Conservation (phyloP, 805 yeast genomes). For the Metschnikowia gelsemii region DNA sequence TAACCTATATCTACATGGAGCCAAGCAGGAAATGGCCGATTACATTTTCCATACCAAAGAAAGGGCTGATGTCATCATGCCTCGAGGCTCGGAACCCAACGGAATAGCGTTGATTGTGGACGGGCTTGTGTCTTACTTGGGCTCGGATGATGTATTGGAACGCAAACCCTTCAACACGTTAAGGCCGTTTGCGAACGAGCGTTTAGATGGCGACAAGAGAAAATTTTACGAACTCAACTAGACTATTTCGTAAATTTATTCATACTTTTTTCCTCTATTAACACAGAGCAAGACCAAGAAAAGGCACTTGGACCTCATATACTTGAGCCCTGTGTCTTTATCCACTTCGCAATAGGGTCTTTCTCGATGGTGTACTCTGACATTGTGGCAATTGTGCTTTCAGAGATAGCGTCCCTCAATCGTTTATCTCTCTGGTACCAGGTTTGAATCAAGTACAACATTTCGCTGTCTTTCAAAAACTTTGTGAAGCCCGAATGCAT, state of each 20-base stretch:
- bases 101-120: conserved; percentile 63
- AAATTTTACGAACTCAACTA: conserved; percentile 44
- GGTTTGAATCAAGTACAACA: conserved; percentile 58
- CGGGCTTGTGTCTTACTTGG: conserved; percentile 50
- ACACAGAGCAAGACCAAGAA: not conserved
- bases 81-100: conserved; percentile 61
- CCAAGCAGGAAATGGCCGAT: conserved; percentile 66
- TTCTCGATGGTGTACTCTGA: conserved; percentile 46
- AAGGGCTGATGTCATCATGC: conserved; percentile 71
- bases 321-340: conserved; percentile 12
- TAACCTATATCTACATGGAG: conserved; percentile 49
- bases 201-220: conserved; percentile 40
- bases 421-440: conserved; percentile 70
- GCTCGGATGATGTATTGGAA: conserved; percentile 17
- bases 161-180: conserved; percentile 24
- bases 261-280: not conserved
- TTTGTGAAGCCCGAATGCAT: conserved; percentile 46
- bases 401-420: conserved; percentile 55
- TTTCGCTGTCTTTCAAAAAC: conserved; percentile 47
- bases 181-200: conserved; percentile 36
- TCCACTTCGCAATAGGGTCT: conserved; percentile 53
- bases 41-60: conserved; percentile 69
- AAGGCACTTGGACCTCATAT: not conserved
- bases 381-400: conserved; percentile 45
- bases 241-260: not conserved